Evolutionary conservation across 78 protist genomes (phyloP), one percentile per base, ranked within the genome.

Genomic region (Dictyostelium purpureum): DNA sequence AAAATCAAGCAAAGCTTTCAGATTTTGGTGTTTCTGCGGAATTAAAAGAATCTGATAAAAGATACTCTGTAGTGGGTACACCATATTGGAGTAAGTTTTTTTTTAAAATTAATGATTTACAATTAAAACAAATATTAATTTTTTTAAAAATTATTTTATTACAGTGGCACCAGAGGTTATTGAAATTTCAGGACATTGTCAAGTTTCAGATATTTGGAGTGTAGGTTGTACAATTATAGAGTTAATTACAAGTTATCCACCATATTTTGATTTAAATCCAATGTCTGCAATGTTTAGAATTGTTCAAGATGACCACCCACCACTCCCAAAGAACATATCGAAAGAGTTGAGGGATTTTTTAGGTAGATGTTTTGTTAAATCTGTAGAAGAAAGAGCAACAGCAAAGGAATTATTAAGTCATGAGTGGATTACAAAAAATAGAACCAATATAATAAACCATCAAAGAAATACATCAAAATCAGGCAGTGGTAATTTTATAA

Each of bases 81-180:
- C 82, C 82, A 1, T 73, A 74, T 45, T 85, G 92, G 92, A 59
- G 54, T 49, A 49, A 49, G 11, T 49, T 14, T 49, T 14, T 49
- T 14, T 49, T n/a, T n/a, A n/a, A 49, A 11, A 14, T 49, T 49
- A 49, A 49, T 49, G 54, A 49, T 49, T 49, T 49, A 49, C 11
- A 14, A 49, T 49, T 49, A 49, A 14, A 14, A 49, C 11, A 14
- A 49, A 14, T 49, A 49, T 49, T 49, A 49, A 14, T 49, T 14
- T 49, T 49, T 14, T 49, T 49, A 49, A 14, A 14, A 49, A 14
- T 49, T 14, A 14, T 49, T 14, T 49, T 49, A 49, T 49, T 49
- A 49, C 75, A 96, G 97, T 98, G 98, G 99, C 99, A 33, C 99
- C 99, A 7, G 99, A 98, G 61, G 90, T 98, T 45, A 97, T 98